Percentiles rank a stretch among this genome's conserved stretches.
Evolutionary conservation across 768 basidiomycete genomes (phyloP).

Genomic region (Termitomyces sp.): DNA sequence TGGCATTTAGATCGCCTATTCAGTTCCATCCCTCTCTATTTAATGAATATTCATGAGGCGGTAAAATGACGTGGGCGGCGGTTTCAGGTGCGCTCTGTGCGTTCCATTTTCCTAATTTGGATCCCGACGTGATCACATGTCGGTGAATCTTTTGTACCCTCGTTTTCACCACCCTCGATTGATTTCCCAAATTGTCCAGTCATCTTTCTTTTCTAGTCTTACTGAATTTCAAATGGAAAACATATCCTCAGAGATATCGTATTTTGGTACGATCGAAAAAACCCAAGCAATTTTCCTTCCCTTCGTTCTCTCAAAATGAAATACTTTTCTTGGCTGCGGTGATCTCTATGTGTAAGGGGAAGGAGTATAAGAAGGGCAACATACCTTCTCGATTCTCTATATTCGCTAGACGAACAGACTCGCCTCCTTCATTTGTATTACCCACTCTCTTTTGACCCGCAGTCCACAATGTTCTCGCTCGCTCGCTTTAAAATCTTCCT

Average conservation of each 20-base stretch:
- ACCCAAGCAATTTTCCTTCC: background rate
- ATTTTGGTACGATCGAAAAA: background rate
- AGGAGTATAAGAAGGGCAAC: background rate
- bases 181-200: too few species aligned
- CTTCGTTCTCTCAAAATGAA: background rate
- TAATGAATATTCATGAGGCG: background rate
- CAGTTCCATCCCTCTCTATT: background rate
- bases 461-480: background rate
- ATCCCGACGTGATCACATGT: background rate
- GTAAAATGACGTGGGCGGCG: background rate
- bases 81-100: background rate
- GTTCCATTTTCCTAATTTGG: background rate
- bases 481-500: background rate
- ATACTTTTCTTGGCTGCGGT: background rate
- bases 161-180: background rate
- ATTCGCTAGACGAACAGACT: background rate
- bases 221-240: background rate
- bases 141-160: background rate
- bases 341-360: background rate
- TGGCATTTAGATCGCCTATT: background rate
- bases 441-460: background rate
- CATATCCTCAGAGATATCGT: background rate
- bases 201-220: background rate
- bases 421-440: background rate
- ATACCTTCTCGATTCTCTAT: background rate